These are phyloP conservation scores for Thalassiosira livingstoniorum DNA, from an alignment of 352 stramenopile species.

Conservation along the genomic window DNA sequence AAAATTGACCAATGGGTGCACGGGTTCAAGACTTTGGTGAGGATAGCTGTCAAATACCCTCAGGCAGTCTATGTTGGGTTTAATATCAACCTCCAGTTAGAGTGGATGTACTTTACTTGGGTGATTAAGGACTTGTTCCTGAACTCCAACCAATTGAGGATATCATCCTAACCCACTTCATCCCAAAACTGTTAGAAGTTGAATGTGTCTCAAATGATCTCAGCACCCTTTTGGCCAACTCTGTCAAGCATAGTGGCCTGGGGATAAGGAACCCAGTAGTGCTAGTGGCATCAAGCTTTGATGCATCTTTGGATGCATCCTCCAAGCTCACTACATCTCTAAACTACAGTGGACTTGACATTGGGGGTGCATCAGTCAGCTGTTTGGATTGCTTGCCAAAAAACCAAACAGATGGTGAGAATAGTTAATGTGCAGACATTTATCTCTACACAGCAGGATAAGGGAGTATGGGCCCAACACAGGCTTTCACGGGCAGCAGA, in stretches of 20 bases:
- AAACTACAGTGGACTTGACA: neutral
- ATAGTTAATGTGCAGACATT: neutral
- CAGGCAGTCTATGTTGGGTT: constrained; percentile 59
- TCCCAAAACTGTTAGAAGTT: neutral
- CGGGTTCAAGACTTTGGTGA: neutral
- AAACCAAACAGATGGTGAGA: neutral
- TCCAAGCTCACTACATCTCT: constrained; percentile 2
- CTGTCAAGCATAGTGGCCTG: neutral
- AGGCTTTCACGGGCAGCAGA: too few species aligned
- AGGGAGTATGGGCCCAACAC: neutral
- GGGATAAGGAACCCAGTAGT: neutral
- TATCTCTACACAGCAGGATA: neutral
- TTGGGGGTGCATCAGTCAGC: neutral
- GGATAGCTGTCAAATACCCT: constrained; percentile 24
- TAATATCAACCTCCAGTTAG: constrained; percentile 36
- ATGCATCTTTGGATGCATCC: constrained; percentile 6
- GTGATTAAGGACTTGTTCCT: constrained; percentile 15
- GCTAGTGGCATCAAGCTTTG: neutral
- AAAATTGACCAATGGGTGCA: constrained; percentile 25
- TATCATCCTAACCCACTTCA: neutral
- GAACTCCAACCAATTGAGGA: constrained; percentile 39
- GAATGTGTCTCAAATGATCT: neutral
- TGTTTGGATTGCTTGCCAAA: neutral
- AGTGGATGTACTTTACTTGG: constrained; percentile 56
- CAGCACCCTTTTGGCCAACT: neutral